A percentile compares a stretch with the other conserved stretches of the same genome.
Conservation (phyloP, 2,329 filamentous ascomycete genomes). For the Dactylella cylindrospora region DNA sequence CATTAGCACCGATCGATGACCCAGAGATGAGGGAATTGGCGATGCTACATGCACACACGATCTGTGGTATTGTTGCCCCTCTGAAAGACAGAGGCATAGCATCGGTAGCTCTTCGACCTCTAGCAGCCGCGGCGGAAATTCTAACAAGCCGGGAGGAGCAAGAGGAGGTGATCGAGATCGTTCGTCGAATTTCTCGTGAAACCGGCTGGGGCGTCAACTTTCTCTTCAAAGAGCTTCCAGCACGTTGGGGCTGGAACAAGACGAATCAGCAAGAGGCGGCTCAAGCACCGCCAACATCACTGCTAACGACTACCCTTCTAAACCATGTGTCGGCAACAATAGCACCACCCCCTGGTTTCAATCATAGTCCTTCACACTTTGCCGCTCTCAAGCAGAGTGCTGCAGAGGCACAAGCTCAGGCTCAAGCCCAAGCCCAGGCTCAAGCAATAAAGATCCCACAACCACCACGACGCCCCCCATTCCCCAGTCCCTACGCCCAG, state of each 20-base stretch:
- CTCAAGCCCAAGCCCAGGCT: slow-evolving; percentile 6
- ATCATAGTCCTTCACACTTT: slow-evolving; percentile 44
- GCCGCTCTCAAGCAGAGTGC: slow-evolving; percentile 38
- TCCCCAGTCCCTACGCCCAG: slow-evolving; percentile 36
- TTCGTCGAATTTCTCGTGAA: slow-evolving; percentile 72
- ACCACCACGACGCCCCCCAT: slow-evolving; percentile 30
- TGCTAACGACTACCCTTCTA: slow-evolving; percentile 46
- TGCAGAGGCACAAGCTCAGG: slow-evolving; percentile 3
- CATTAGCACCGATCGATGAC: slow-evolving; percentile 62
- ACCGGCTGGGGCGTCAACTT: slow-evolving; percentile 77
- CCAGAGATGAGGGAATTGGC: slow-evolving; percentile 71
- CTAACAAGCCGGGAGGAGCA: slow-evolving; percentile 71
- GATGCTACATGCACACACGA: slow-evolving; percentile 74
- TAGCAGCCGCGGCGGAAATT: slow-evolving; percentile 74
- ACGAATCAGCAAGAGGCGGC: slow-evolving; percentile 40
- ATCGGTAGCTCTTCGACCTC: slow-evolving; percentile 74
- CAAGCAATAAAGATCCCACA: slow-evolving; percentile 24
- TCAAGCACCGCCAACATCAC: slow-evolving; percentile 51
- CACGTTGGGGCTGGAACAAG: slow-evolving; percentile 75
- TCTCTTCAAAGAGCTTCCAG: slow-evolving; percentile 71
- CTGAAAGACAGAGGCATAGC: slow-evolving; percentile 77
- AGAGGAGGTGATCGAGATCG: slow-evolving; percentile 74
- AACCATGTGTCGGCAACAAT: slow-evolving; percentile 47
- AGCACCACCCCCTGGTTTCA: slow-evolving; percentile 51
- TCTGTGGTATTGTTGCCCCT: slow-evolving; percentile 87